phyloP scores from a whole-genome alignment of 169 alveolate species.

The Plasmodium billcollinsi region DNA sequence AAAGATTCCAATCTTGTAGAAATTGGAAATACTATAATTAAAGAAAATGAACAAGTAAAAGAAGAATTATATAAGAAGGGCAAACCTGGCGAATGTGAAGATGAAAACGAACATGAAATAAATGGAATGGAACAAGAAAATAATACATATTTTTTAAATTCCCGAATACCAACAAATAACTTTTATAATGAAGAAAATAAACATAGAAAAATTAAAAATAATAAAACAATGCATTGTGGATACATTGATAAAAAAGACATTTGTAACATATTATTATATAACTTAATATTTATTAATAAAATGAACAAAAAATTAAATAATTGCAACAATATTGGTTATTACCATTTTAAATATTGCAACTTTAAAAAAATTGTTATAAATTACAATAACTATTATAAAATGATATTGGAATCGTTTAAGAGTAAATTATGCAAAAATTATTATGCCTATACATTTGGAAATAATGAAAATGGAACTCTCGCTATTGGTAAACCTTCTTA shows the following conservation, averaged over 20 bases:
- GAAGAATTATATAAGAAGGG: conserved; percentile 8
- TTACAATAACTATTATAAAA: conserved; percentile 58
- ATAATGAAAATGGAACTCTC: conserved; percentile 64
- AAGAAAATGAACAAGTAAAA: conserved; percentile 2
- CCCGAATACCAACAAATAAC: conserved; percentile 11
- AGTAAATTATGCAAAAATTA: conserved; percentile 55
- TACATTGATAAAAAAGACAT: conserved; percentile 62
- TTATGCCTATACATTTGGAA: conserved; percentile 73
- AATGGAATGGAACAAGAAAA: conserved; percentile 10
- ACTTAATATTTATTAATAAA: conserved; percentile 60
- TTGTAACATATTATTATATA: conserved; percentile 57
- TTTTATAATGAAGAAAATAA: conserved; percentile 7
- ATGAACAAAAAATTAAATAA: conserved; percentile 72
- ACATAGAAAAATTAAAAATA: conserved; percentile 8
- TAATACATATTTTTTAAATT: conserved; percentile 17
- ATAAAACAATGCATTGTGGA: conserved; percentile 20
- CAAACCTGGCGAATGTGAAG: conserved; percentile 6
- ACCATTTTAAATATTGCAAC: conserved; percentile 39
- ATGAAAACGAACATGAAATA: conserved; percentile 16
- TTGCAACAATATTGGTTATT: conserved; percentile 43
- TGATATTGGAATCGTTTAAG: conserved; percentile 54
- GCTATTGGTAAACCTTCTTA: conserved; percentile 72
- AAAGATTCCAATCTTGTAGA: neutral
- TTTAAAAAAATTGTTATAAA: conserved; percentile 55
- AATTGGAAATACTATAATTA: too few relatives aligned